Base-by-base conservation (phyloP, 2,329 filamentous ascomycete species). In the Stromatinia cepivora region DNA sequence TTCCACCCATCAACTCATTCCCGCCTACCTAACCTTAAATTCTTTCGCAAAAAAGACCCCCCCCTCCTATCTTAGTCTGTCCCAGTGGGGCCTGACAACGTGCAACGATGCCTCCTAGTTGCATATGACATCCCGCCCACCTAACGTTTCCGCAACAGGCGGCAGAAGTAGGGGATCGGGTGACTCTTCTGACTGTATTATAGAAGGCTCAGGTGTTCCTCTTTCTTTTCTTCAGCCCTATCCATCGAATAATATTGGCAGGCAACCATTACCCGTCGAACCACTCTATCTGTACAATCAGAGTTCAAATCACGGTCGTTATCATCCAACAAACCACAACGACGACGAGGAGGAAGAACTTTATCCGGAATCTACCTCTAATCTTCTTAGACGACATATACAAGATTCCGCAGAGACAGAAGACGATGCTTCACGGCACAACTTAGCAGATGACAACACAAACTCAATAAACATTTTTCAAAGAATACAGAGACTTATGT, bases 401-500 rank as follows among this genome's bases (percentile, higher is more conserved):
- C 63, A 62, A 58, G 70, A 74, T 63, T 69, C 67, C 1, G 28
- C 28, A 22, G 61, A 61, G 28, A 70, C 59, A 28, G 68, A 71
- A 56, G 70, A 75, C 66, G 69, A 74, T 70, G 70, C 66, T 36
- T 70, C 52, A 22, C 45, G 58, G 54, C 54, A 61, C 31, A 59
- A 66, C 15, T 63, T 69, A 71, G 70, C 62, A 54, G 64, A 62
- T 57, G 65, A 65, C 20, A 64, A n/a, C 15, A 63, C 36, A 39
- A 50, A 70, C 8, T 57, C 58, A 52, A 69, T 72, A 71, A 74
- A 70, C n/a, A 71, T 71, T 10, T 66, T 76, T 20, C 72, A 70
- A 58, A 71, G 63, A 66, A 59, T 77, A 58, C 36, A 69, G 48
- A 73, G 65, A 70, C 71, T 77, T 36, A 82, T 82, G 81, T 82